Base-by-base conservation (phyloP, 768 basidiomycete genomes). In the Mrakia hoshinonis region DNA sequence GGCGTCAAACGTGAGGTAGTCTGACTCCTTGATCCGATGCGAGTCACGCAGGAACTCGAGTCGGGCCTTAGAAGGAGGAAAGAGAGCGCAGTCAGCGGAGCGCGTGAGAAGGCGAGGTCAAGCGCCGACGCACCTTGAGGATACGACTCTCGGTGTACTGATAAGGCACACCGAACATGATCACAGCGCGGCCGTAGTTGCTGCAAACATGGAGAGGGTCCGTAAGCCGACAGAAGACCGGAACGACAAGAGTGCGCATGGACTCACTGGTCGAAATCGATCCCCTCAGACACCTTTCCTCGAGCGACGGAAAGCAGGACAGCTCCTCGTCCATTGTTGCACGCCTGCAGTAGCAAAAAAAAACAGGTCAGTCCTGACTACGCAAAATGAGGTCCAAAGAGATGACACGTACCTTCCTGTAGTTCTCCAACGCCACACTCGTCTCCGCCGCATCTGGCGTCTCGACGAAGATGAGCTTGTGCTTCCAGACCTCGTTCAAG, bases 271-370 rank as follows among this genome's bases (percentile, higher is more conserved):
- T 99, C 96, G 77, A 99, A 99, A 86, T 99, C 96, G 76, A 99
- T 99, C n/a, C 96, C 96, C 81, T 99, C 96, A 0, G 96, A 98
- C 0, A 99, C 96, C 79, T 99, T 99, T 3, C 96, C 96, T 82
- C 96, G 87, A 36, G 96, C 96, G 43, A 99, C 96, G 29, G 96
- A 97, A 49, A 99, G 83, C 38, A 99, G 83, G 36, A 98, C 93
- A 24, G 96, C 96, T 1, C 96, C 96, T 63, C 96, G 87, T 51
- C 96, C 96, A 78, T 99, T 99, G 80, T 98, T 92, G 79, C 96
- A 99, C 36, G 96, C 96, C 94, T 95, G 67, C 3, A 29, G 4
- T 24, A 11, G 48, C 61, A 49, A 18, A 20, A 20, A 6, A 38
- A 9, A 26, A 48, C 22, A 49, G 49, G 62, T 15, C 18, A 51